A percentile compares a stretch with the other conserved stretches of the same genome.
These are phyloP conservation scores for Wallemia ichthyophaga DNA, from an alignment of 1,284 basidiomycete genomes.

Conservation along the genomic window DNA sequence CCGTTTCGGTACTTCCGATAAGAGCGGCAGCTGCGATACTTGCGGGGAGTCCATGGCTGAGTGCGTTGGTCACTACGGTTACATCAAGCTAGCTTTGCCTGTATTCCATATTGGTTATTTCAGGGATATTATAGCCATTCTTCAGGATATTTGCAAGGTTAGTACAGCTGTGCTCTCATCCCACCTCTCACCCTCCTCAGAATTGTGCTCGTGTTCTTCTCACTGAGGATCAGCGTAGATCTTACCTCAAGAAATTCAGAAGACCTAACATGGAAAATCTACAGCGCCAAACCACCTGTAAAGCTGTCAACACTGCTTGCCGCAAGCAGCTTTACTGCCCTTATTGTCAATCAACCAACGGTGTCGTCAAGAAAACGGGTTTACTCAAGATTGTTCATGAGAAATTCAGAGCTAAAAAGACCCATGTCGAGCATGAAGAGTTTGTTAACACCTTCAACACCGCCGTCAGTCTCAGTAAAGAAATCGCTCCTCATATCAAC, in stretches of 20 bases:
- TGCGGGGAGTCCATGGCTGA: slow-evolving; percentile 75
- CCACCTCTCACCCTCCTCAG: too few species aligned
- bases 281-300: slow-evolving; percentile 53
- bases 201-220: slow-evolving; percentile 84
- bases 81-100: slow-evolving; percentile 80
- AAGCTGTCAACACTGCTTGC: slow-evolving; percentile 62
- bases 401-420: slow-evolving; percentile 87
- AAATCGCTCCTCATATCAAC: slow-evolving; percentile 52
- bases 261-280: slow-evolving; percentile 74
- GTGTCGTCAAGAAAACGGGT: slow-evolving; percentile 85
- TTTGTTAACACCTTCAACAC: slow-evolving; percentile 60
- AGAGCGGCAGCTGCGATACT: slow-evolving; percentile 71
- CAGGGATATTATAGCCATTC: slow-evolving; percentile 70
- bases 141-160: slow-evolving; percentile 91
- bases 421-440: slow-evolving; percentile 54
- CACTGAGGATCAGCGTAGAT: slow-evolving; percentile 54
- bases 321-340: slow-evolving; percentile 80
- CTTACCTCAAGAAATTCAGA: slow-evolving; percentile 64
- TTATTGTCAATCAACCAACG: slow-evolving; percentile 76
- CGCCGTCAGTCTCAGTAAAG: slow-evolving; percentile 62
- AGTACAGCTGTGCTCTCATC: slow-evolving; percentile 7
- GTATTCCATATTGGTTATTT: slow-evolving; percentile 98
- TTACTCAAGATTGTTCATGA: slow-evolving; percentile 90
- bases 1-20: slow-evolving; percentile 77
- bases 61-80: slow-evolving; percentile 92